Percentiles rank a stretch among this genome's conserved stretches.
Conservation (phyloP, 1,284 basidiomycete genomes). For the Heliocybe sulcata region DNA sequence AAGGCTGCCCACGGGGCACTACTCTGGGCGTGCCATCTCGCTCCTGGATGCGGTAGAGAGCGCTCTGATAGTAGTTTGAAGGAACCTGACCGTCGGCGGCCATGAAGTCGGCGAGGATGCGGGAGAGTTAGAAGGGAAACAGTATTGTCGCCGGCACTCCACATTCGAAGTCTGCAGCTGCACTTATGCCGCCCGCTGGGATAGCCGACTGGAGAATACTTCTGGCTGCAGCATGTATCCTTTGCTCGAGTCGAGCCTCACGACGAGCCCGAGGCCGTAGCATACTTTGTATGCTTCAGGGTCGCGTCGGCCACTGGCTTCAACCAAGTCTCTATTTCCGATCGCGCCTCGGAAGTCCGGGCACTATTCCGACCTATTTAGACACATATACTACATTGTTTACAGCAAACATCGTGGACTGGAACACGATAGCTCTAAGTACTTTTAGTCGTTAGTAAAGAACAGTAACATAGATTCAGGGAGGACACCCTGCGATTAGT, state of each 20-base stretch:
- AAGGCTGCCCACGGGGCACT: neutral
- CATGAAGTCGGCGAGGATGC: constrained; percentile 7
- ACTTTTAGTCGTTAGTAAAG: neutral
- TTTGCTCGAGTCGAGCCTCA: too few species aligned
- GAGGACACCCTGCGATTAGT: constrained; percentile 2
- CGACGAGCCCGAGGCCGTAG: neutral
- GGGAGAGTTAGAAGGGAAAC: neutral
- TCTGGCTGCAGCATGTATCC: too few species aligned
- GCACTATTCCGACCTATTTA: neutral
- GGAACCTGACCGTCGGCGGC: constrained; percentile 5
- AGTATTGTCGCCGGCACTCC: neutral
- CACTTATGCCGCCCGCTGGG: neutral
- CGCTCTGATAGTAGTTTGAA: constrained; percentile 11
- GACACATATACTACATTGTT: neutral
- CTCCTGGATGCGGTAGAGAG: constrained; percentile 16
- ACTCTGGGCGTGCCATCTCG: constrained; percentile 1
- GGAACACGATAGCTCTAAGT: neutral
- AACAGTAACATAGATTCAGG: neutral
- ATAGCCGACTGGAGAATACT: too few species aligned
- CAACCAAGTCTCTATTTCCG: neutral
- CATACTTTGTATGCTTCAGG: neutral
- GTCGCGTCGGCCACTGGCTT: too few species aligned
- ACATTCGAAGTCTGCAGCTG: neutral
- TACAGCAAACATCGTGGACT: too few species aligned
- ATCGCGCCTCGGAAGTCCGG: neutral